These are phyloP conservation scores for Phytophthora multivora DNA, from an alignment of 352 stramenopile species.

Conservation along the genomic window DNA sequence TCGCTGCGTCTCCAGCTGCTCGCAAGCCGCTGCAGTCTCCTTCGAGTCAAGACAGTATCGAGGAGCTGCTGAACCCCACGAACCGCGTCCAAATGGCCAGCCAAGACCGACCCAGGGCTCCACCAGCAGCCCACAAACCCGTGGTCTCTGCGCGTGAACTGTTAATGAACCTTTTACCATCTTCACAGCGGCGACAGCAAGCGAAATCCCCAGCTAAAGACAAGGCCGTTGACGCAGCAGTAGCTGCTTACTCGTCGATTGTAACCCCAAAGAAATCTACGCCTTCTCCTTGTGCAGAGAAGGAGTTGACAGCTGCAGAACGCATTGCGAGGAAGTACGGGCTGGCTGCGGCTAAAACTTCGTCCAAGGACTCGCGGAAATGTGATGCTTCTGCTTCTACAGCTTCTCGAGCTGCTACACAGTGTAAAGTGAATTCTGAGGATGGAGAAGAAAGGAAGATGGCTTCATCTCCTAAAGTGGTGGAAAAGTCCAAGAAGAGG, in stretches of 20 bases:
- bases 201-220: constrained; percentile 13
- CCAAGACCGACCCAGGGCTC: neutral
- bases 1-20: constrained; percentile 3
- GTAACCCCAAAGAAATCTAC: constrained; percentile 18
- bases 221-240: neutral
- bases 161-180: constrained; percentile 55
- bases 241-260: constrained; percentile 19
- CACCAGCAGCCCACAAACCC: constrained; percentile 37
- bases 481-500: constrained; percentile 30
- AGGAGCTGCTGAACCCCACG: constrained; percentile 17
- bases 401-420: neutral
- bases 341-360: constrained; percentile 28
- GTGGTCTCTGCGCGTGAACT: constrained; percentile 68
- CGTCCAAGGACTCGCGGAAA: constrained; percentile 9
- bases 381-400: neutral
- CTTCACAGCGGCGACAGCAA: constrained; percentile 8
- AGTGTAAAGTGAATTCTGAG: neutral
- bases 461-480: neutral
- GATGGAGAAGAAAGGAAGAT: constrained; percentile 7
- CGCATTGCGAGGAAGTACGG: constrained; percentile 71
- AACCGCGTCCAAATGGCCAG: neutral
- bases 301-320: constrained; percentile 46
- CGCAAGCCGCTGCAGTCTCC: neutral
- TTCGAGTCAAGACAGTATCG: constrained; percentile 20
- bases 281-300: neutral